phyloP scores from a whole-genome alignment of 805 yeast genomes.

The Yarrowia sp. region DNA sequence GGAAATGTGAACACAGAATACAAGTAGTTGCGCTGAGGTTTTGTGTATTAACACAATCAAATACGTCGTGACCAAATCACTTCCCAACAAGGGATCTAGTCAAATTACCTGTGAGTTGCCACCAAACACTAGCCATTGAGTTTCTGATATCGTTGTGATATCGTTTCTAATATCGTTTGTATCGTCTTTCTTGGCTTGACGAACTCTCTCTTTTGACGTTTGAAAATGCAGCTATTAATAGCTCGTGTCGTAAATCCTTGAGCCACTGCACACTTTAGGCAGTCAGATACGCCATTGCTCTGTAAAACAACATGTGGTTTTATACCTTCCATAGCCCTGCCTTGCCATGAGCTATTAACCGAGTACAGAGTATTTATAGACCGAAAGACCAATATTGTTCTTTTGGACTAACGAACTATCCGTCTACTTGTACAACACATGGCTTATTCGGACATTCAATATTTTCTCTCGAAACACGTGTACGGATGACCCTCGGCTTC shows the following conservation, averaged over 20 bases:
- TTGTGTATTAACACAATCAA: no score
- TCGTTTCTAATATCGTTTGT: neutral
- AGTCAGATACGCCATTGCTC: conserved; percentile 18
- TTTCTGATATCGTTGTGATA: neutral
- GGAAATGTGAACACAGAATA: no score
- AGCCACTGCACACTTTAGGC: conserved; percentile 35
- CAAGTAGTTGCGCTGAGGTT: no score
- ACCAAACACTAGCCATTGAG: conserved; percentile 26
- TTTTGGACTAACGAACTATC: no score
- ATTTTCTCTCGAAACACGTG: no score
- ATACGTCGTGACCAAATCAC: no score
- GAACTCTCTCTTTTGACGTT: conserved; percentile 1
- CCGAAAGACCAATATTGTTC: no score
- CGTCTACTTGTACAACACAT: no score
- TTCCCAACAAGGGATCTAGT: no score
- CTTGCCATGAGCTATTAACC: neutral
- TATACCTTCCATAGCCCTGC: no score
- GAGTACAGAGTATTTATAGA: neutral
- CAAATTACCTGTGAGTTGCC: neutral
- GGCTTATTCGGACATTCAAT: no score
- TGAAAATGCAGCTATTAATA: conserved; percentile 19
- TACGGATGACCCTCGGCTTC: neutral
- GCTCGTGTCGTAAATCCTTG: conserved; percentile 31
- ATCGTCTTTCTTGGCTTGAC: neutral
- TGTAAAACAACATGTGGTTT: no score